These are phyloP conservation scores for Vaucheria bursata DNA, from an alignment of 352 stramenopile genomes.

Conservation along the genomic window DNA sequence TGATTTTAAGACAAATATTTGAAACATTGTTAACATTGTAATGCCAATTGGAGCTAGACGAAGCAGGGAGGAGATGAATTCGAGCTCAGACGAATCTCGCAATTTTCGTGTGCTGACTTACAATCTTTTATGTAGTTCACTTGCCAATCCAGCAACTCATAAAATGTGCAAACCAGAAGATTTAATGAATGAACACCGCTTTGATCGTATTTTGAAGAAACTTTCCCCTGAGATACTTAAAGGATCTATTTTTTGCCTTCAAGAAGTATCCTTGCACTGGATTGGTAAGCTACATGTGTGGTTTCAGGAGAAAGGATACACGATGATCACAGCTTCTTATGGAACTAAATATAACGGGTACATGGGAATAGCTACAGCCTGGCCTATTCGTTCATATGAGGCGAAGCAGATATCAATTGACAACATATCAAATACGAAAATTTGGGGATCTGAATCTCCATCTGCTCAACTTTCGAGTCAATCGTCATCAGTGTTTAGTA, in stretches of 20 bases:
- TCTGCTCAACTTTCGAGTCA: background rate
- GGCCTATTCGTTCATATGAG: slow-evolving; percentile 22
- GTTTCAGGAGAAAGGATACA: slow-evolving; percentile 50
- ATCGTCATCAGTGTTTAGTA: background rate
- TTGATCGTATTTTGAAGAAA: slow-evolving; percentile 56
- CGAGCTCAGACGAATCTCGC: background rate
- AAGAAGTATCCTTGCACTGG: slow-evolving; percentile 66
- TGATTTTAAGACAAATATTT: too few relatives aligned
- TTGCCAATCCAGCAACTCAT: slow-evolving; percentile 55
- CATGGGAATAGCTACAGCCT: slow-evolving; percentile 57
- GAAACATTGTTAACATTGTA: too few relatives aligned
- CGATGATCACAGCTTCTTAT: slow-evolving; percentile 63
- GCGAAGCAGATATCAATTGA: slow-evolving; percentile 23
- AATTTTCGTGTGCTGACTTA: slow-evolving; percentile 52
- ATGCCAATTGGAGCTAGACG: too few relatives aligned
- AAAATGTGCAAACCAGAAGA: slow-evolving; percentile 54
- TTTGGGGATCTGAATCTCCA: slow-evolving; percentile 3
- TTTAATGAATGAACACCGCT: slow-evolving; percentile 53
- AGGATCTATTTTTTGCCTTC: slow-evolving; percentile 61
- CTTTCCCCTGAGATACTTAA: slow-evolving; percentile 53
- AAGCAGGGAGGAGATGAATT: too few relatives aligned
- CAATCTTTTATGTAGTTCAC: slow-evolving; percentile 65
- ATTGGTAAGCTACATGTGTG: slow-evolving; percentile 43
- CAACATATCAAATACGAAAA: slow-evolving; percentile 49
- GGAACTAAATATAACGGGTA: slow-evolving; percentile 70